These are phyloP conservation scores for Zostera marina DNA, from an alignment of 116 monocot species.

Conservation along the genomic window DNA sequence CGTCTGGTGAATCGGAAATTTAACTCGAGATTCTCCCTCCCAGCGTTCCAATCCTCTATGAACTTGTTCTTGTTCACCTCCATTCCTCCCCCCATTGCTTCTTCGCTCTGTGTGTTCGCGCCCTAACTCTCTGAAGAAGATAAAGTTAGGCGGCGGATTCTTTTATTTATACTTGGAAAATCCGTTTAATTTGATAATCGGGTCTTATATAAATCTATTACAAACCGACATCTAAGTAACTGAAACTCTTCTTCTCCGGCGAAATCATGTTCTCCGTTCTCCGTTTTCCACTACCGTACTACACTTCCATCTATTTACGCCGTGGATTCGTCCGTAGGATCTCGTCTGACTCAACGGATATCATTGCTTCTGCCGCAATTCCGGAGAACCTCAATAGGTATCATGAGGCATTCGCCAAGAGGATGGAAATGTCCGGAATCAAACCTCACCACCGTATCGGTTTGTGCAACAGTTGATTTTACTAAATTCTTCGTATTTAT, in stretches of 20 bases:
- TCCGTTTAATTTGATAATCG: too few relatives aligned
- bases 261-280: constrained; percentile 17
- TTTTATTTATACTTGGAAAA: too few relatives aligned
- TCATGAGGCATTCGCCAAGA: constrained; percentile 43
- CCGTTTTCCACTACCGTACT: constrained; percentile 9
- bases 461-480: constrained; percentile 3
- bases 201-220: too few relatives aligned
- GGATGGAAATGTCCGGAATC: constrained; percentile 89
- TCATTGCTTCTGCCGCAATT: background rate
- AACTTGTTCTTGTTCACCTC: constrained; percentile 85
- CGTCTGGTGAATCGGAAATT: constrained; percentile 96
- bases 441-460: constrained; percentile 81
- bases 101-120: background rate
- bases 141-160: background rate
- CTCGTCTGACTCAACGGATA: background rate
- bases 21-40: constrained; percentile 73
- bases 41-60: constrained; percentile 87
- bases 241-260: background rate
- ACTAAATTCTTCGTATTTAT: background rate
- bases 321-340: constrained; percentile 19
- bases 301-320: constrained; percentile 18
- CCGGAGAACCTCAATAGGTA: constrained; percentile 24
- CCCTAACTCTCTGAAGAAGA: background rate
- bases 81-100: constrained; percentile 83
- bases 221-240: too few relatives aligned